phyloP scores from a whole-genome alignment of 306 rosid species.

The Lagenaria siceraria region DNA sequence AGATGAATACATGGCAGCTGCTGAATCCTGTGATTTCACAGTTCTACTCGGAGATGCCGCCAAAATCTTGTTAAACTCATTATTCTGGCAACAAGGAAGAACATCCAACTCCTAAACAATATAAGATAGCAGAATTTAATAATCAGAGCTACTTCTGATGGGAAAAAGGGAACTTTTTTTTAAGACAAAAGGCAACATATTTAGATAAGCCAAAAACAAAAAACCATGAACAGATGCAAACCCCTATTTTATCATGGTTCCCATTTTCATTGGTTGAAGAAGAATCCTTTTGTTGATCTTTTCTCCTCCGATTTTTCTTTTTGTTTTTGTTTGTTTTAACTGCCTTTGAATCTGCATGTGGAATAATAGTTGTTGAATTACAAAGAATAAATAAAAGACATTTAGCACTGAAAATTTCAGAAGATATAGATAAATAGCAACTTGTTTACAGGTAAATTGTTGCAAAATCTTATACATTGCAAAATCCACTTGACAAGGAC shows the following conservation, averaged over 20 bases:
- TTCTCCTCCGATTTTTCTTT: constrained; percentile 76
- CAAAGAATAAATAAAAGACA: constrained; percentile 3
- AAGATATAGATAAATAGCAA: background rate
- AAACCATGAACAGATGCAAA: background rate
- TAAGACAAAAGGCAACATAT: background rate
- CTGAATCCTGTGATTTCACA: constrained; percentile 32
- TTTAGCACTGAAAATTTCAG: background rate
- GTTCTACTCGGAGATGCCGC: constrained; percentile 37
- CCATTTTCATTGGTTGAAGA: constrained; percentile 31
- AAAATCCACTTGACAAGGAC: background rate
- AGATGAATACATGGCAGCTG: constrained; percentile 22
- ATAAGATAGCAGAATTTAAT: constrained; percentile 1
- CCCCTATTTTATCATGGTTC: constrained; percentile 37
- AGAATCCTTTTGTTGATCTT: constrained; percentile 49
- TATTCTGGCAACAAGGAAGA: constrained; percentile 33
- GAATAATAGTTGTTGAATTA: constrained; percentile 1
- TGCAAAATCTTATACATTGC: background rate
- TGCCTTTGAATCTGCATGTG: constrained; percentile 48
- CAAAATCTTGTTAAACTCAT: constrained; percentile 21
- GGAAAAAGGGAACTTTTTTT: background rate
- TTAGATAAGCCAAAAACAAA: background rate
- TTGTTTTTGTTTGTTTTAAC: constrained; percentile 47
- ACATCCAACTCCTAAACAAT: constrained; percentile 39
- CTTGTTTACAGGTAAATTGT: background rate
- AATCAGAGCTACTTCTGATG: constrained; percentile 6